Evolutionary conservation across 1,284 basidiomycete species (phyloP).

Genomic region (Ganoderma lucidum): DNA sequence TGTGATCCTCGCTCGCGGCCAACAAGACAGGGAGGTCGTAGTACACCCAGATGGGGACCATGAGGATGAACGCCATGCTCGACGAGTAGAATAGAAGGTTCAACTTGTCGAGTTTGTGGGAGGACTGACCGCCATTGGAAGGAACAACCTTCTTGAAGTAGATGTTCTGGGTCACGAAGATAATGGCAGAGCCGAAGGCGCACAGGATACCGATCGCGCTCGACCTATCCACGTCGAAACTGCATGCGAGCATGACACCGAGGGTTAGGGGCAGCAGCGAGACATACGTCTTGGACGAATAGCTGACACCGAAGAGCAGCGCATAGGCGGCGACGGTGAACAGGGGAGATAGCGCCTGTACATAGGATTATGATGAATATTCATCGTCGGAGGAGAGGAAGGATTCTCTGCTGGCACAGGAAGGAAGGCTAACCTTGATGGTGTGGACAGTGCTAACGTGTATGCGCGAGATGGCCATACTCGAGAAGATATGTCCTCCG

Average conservation of each 20-base stretch:
- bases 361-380: slow-evolving; percentile 10
- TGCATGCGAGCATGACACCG: slow-evolving; percentile 98
- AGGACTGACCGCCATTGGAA: slow-evolving; percentile 54
- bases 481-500: slow-evolving; percentile 97
- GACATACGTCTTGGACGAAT: slow-evolving; percentile 90
- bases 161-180: slow-evolving; percentile 99
- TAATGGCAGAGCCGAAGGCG: slow-evolving; percentile 92
- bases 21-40: slow-evolving; percentile 81
- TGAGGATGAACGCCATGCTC: slow-evolving; percentile 92
- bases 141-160: slow-evolving; percentile 99
- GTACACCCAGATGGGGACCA: slow-evolving; percentile 94
- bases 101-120: slow-evolving; percentile 94
- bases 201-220: slow-evolving; percentile 87
- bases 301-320: slow-evolving; percentile 91
- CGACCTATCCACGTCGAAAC: slow-evolving; percentile 89
- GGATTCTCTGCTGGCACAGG: slow-evolving; percentile 4
- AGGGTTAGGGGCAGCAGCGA: slow-evolving; percentile 95
- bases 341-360: slow-evolving; percentile 91
- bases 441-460: slow-evolving; percentile 99
- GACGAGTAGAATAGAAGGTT: slow-evolving; percentile 97
- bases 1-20: slow-evolving; percentile 47
- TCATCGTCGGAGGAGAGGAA: not conserved
- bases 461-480: slow-evolving; percentile 95
- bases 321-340: slow-evolving; percentile 98
- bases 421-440: slow-evolving; percentile 80